phyloP scores from a whole-genome alignment of 1,139 yeast species.

The Hyphopichia wangnamkhiaoensis region DNA sequence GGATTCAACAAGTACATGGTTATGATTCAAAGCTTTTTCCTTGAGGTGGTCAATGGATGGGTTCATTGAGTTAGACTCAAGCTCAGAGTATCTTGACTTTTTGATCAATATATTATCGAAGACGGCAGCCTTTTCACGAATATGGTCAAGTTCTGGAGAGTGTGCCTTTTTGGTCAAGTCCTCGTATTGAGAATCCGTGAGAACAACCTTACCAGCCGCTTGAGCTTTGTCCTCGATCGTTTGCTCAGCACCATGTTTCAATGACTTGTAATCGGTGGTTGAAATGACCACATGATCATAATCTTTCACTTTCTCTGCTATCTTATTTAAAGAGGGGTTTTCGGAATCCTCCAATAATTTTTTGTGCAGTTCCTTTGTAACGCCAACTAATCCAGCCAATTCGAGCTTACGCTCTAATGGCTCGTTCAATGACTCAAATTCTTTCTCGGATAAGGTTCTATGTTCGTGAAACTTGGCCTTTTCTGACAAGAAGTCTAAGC shows the following conservation, averaged over 20 bases:
- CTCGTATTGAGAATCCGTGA: slow-evolving; percentile 10
- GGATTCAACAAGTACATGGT: slow-evolving; percentile 13
- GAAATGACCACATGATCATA: slow-evolving; percentile 11
- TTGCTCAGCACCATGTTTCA: slow-evolving; percentile 13
- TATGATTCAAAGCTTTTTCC: slow-evolving; percentile 16
- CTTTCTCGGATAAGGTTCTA: slow-evolving; percentile 18
- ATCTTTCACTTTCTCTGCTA: slow-evolving; percentile 24
- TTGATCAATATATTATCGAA: slow-evolving; percentile 16
- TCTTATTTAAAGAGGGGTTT: slow-evolving; percentile 26
- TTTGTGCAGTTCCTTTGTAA: slow-evolving; percentile 16
- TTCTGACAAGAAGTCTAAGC: slow-evolving; percentile 15
- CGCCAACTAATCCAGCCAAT: slow-evolving; percentile 18
- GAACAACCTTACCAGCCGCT: background rate
- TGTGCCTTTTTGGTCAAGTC: slow-evolving; percentile 12
- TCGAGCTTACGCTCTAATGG: slow-evolving; percentile 1
- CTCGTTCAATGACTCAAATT: slow-evolving; percentile 20
- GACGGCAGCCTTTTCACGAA: slow-evolving; percentile 30
- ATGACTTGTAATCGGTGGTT: slow-evolving; percentile 9
- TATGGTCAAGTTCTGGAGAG: slow-evolving; percentile 30
- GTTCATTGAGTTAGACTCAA: background rate
- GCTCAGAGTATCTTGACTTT: slow-evolving; percentile 9
- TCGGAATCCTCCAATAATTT: slow-evolving; percentile 11
- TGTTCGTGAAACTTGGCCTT: slow-evolving; percentile 20
- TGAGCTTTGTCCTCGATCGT: slow-evolving; percentile 18
- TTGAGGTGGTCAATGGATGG: slow-evolving; percentile 15